Evolutionary conservation across 140 eudicot genomes (phyloP).

Genomic region (Bidens hawaiensis): DNA sequence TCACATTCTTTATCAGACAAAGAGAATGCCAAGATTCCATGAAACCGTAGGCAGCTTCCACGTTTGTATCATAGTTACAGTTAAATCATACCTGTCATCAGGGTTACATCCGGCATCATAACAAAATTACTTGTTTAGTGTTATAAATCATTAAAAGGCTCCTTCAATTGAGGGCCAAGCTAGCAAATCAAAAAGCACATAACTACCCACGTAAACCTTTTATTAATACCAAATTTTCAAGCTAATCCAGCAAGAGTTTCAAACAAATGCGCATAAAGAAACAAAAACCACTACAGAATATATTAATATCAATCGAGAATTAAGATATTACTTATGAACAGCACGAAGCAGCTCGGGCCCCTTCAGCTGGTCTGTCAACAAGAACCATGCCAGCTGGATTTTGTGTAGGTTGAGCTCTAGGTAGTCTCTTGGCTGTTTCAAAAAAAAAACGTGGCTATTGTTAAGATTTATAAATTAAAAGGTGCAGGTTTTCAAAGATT

Average conservation of each 20-base stretch:
- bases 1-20: neutral
- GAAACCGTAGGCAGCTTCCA: slow-evolving; percentile 7
- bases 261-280: slow-evolving; percentile 24
- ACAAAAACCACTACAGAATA: slow-evolving; percentile 12
- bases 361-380: slow-evolving; percentile 75
- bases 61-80: slow-evolving; percentile 1
- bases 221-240: slow-evolving; percentile 19
- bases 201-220: slow-evolving; percentile 16
- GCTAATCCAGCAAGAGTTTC: slow-evolving; percentile 19
- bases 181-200: slow-evolving; percentile 18
- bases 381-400: slow-evolving; percentile 97
- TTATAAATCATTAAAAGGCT: slow-evolving; percentile 1
- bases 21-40: slow-evolving; percentile 6
- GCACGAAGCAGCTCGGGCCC: slow-evolving; percentile 71
- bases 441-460: no score
- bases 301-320: slow-evolving; percentile 14
- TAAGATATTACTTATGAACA: slow-evolving; percentile 54
- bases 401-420: slow-evolving; percentile 91
- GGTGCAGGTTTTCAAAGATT: slow-evolving; percentile 1
- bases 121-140: neutral
- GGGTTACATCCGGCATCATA: slow-evolving; percentile 4
- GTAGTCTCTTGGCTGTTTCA: slow-evolving; percentile 70
- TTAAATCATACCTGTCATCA: slow-evolving; percentile 12
- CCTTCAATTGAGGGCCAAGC: neutral
- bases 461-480: slow-evolving; percentile 14